Evolutionary conservation across 1,284 basidiomycete genomes (phyloP).

Genomic region (Ganoderma leucocontextum): DNA sequence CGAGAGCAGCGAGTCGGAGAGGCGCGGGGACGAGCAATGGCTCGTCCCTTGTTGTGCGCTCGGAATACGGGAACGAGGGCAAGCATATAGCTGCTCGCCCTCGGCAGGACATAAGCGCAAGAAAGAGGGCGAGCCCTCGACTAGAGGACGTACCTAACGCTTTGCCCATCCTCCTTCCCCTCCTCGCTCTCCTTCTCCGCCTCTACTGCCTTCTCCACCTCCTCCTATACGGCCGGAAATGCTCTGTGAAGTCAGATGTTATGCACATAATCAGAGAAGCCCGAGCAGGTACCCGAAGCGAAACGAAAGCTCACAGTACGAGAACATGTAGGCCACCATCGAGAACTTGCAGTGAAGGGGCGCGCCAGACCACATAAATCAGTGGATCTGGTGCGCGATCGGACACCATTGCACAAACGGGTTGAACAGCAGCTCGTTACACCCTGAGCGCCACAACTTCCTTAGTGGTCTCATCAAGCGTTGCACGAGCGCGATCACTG

Average conservation of each 20-base stretch:
- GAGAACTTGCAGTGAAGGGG: constrained; percentile 55
- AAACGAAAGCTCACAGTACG: constrained; percentile 46
- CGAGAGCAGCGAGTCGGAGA: no score
- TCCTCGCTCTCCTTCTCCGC: no score
- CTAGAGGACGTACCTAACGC: no score
- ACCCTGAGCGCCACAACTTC: constrained; percentile 30
- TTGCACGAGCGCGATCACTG: constrained; percentile 9
- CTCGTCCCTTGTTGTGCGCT: no score
- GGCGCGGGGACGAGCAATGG: no score
- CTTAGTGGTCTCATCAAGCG: neutral
- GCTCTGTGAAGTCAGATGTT: constrained; percentile 18
- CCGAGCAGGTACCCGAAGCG: neutral
- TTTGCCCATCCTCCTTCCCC: no score
- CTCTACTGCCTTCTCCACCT: no score
- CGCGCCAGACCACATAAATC: constrained; percentile 51
- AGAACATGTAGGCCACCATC: constrained; percentile 55
- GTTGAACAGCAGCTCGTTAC: constrained; percentile 52
- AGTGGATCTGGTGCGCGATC: constrained; percentile 55
- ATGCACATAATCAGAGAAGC: constrained; percentile 12
- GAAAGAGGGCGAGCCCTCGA: no score
- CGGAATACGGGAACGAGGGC: no score
- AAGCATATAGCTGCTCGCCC: no score
- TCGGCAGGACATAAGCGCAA: no score
- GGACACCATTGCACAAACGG: constrained; percentile 60
- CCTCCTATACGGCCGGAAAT: no score